A percentile compares a stretch with the other conserved stretches of the same genome.
phyloP scores from a whole-genome alignment of 164 flowering plant genomes.

The Stephania cephalantha region DNA sequence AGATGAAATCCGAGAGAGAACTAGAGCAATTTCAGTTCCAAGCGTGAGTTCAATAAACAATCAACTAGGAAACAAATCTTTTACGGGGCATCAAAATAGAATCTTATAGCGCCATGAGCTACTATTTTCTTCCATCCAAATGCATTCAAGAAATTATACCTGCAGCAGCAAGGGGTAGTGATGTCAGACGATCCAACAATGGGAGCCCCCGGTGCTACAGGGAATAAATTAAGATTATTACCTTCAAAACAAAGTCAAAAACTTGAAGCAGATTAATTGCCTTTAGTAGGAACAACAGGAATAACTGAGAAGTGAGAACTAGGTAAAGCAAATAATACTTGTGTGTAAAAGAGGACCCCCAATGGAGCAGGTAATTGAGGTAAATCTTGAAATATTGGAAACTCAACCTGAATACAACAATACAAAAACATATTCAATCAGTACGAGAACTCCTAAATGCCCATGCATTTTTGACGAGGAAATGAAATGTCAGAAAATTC shows the following conservation, averaged over 20 bases:
- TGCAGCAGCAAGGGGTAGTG: slow-evolving; percentile 56
- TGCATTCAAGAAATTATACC: slow-evolving; percentile 23
- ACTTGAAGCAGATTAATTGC: not conserved
- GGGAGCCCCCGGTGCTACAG: slow-evolving; percentile 44
- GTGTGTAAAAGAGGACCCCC: slow-evolving; percentile 39
- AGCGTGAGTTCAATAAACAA: too few relatives aligned
- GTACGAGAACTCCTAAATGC: not conserved
- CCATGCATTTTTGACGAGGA: too few relatives aligned
- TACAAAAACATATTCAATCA: not conserved
- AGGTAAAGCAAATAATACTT: slow-evolving; percentile 23
- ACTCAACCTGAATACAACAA: slow-evolving; percentile 41
- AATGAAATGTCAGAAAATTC: not conserved
- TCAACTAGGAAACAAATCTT: not conserved
- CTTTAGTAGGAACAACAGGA: not conserved
- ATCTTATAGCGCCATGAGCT: too few relatives aligned
- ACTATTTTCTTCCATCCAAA: not conserved
- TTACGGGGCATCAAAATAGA: not conserved
- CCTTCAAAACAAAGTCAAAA: not conserved
- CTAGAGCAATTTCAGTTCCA: too few relatives aligned
- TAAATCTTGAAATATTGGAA: slow-evolving; percentile 50
- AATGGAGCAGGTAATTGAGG: slow-evolving; percentile 54
- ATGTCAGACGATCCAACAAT: slow-evolving; percentile 42
- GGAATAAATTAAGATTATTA: slow-evolving; percentile 2
- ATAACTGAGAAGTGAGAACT: not conserved
- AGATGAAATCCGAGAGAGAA: too few relatives aligned